Base-by-base conservation (phyloP, 345 rosid genomes). In the Leavenworthia alabamica region DNA sequence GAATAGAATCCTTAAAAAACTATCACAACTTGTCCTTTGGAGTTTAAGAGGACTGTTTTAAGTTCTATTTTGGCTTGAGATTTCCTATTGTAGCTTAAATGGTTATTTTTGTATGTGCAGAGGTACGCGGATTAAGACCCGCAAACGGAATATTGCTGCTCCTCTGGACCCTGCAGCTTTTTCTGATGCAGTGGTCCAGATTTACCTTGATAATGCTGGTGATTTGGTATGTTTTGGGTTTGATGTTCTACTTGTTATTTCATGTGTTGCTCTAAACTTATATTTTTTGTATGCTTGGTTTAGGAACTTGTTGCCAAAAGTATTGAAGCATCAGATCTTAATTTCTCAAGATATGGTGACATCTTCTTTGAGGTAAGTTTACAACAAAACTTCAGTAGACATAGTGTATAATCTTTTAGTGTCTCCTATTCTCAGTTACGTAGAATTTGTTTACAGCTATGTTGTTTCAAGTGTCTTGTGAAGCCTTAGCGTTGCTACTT, bases 71-170 rank as follows among this genome's bases (percentile, higher is more conserved):
- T 22, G 50, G 11, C 16, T 23, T 46, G 51, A 23, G 51, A 11
- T 23, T 23, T 46, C 16, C 9, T 46, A 6, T 23, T 23, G 5
- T n/a, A n/a, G 4, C 19, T 20, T 35, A 35, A 12, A 22, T 12
- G 59, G 0, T 20, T 52, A 17, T 53, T 11, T 11, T n/a, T 52
- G 16, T 33, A 33, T 0, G 37, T 50, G 56, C 13, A 50, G 99
- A 73, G 99, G 99, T 64, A 84, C 96, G 96, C 97, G 97, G 97
- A 94, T 94, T 90, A 94, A 94, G 97, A 80, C 97, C 97, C 96
- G 97, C 96, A 94, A 94, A 81, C 85, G 97, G 88, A 94, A 94
- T 70, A 94, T 94, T 53, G 90, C 97, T 9, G 95, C 92, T 10
- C 97, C 99, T 11, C 81, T 88, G 84, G 99, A 88, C 92, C 95